Conservation (phyloP, 192 early-diverging fungal species). For the Backusella tuberculispora region DNA sequence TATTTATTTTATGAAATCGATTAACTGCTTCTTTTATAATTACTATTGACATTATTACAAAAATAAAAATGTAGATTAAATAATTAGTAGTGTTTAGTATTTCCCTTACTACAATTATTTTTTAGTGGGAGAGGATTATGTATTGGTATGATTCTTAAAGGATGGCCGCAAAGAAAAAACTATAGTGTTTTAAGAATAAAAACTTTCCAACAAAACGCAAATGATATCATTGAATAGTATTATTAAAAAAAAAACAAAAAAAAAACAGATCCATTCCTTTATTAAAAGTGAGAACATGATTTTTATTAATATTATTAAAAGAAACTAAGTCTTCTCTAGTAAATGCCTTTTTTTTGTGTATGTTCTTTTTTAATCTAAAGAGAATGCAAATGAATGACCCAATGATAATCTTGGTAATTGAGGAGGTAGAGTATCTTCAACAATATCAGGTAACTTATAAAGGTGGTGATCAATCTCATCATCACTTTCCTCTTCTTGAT, state of each 20-base stretch:
- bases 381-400: neutral
- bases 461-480: neutral
- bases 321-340: neutral
- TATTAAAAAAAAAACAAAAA: neutral
- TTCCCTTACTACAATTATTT: too few relatives aligned
- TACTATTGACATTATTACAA: too few relatives aligned
- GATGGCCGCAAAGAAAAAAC: neutral
- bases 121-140: too few relatives aligned
- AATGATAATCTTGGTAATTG: constrained; percentile 3
- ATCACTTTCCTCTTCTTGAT: constrained; percentile 18
- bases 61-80: too few relatives aligned
- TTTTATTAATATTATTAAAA: neutral
- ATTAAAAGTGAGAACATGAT: neutral
- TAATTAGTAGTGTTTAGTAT: too few relatives aligned
- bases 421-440: neutral
- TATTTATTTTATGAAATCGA: too few relatives aligned
- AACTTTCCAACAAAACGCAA: neutral
- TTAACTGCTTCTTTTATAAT: too few relatives aligned
- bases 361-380: neutral
- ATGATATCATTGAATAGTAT: neutral
- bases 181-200: neutral
- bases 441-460: neutral
- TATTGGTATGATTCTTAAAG: too few relatives aligned
- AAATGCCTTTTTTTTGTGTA: neutral
- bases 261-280: neutral